Evolutionary conservation across 164 flowering plant genomes (phyloP).

Genomic region (Magnolia officinalis): DNA sequence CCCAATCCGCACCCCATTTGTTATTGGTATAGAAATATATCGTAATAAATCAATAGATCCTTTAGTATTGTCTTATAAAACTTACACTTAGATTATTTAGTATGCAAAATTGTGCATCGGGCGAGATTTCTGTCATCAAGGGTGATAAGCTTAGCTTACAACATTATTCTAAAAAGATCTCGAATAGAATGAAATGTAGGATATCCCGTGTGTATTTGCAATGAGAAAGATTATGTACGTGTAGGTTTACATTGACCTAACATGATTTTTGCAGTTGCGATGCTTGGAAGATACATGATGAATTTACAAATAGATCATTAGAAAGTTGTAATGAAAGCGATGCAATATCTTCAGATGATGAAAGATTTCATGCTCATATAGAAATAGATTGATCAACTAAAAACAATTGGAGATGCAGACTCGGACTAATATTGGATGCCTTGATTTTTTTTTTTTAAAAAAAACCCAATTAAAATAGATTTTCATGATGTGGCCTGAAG

Average conservation of each 20-base stretch:
- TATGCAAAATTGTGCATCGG: too few species aligned
- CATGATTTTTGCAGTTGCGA: background rate
- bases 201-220: conserved; percentile 2
- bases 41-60: too few species aligned
- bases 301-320: background rate
- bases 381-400: background rate
- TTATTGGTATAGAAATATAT: too few species aligned
- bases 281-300: conserved; percentile 5
- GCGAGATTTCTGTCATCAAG: background rate
- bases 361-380: conserved; percentile 12
- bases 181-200: background rate
- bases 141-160: background rate
- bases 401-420: background rate
- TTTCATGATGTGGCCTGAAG: conserved; percentile 2
- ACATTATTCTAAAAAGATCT: background rate
- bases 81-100: too few species aligned
- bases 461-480: background rate
- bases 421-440: conserved; percentile 6
- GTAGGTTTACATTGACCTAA: background rate
- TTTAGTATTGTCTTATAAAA: too few species aligned
- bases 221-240: background rate
- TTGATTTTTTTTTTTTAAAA: background rate
- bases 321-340: conserved; percentile 7
- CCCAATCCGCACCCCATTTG: too few species aligned
- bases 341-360: conserved; percentile 5